Evolutionary conservation across 2,329 filamentous ascomycete genomes (phyloP).

Genomic region (Pseudophaeomoniella oleicola): DNA sequence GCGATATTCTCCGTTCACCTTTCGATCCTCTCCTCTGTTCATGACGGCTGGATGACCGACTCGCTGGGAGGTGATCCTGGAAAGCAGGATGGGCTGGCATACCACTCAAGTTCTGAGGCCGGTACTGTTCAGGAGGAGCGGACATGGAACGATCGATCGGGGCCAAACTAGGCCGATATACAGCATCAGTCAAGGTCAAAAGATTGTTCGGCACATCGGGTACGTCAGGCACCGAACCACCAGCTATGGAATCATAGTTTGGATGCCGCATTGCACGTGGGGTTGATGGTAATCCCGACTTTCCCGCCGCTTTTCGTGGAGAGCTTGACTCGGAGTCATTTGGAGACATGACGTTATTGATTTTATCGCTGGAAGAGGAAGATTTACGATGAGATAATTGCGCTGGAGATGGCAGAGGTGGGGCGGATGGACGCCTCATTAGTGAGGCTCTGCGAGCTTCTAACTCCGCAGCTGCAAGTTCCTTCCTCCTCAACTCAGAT

Average conservation of each 20-base stretch:
- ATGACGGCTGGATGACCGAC: slow-evolving; percentile 26
- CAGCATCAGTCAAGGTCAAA: slow-evolving; percentile 20
- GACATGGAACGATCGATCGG: slow-evolving; percentile 24
- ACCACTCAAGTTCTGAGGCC: slow-evolving; percentile 17
- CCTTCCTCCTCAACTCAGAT: slow-evolving; percentile 55
- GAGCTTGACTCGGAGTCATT: slow-evolving; percentile 30
- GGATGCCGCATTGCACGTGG: slow-evolving; percentile 79
- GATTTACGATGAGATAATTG: slow-evolving; percentile 30
- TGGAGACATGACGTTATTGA: slow-evolving; percentile 16
- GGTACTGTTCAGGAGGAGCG: slow-evolving; percentile 15
- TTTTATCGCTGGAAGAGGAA: slow-evolving; percentile 12
- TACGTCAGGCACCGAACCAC: slow-evolving; percentile 36
- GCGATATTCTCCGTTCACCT: slow-evolving; percentile 2
- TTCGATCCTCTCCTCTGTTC: slow-evolving; percentile 8
- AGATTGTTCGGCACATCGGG: slow-evolving; percentile 40
- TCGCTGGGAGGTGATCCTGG: slow-evolving; percentile 30
- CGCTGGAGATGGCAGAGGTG: slow-evolving; percentile 62
- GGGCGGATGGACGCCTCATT: slow-evolving; percentile 64
- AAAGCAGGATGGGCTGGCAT: slow-evolving; percentile 25
- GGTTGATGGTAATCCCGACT: slow-evolving; percentile 68
- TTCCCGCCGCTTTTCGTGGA: slow-evolving; percentile 28
- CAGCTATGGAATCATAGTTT: slow-evolving; percentile 42
- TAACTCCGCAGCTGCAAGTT: slow-evolving; percentile 67
- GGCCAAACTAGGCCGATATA: slow-evolving; percentile 21
- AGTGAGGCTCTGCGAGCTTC: slow-evolving; percentile 78